phyloP scores from a whole-genome alignment of 768 basidiomycete genomes.

The Hericium erinaceus region DNA sequence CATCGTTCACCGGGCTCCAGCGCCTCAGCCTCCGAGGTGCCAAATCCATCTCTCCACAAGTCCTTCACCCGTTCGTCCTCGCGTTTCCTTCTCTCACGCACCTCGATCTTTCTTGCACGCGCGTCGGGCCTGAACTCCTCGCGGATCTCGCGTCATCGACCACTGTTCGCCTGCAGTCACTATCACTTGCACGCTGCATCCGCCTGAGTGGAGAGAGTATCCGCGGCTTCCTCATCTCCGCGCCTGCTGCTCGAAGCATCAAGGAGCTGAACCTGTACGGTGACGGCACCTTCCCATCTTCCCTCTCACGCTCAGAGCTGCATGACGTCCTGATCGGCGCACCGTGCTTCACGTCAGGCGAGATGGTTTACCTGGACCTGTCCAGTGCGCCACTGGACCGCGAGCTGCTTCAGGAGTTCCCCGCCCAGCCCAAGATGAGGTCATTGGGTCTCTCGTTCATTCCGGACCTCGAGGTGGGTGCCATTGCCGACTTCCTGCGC shows the following conservation, averaged over 20 bases:
- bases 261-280: constrained; percentile 84
- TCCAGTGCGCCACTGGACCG: constrained; percentile 67
- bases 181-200: constrained; percentile 81
- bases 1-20: constrained; percentile 58
- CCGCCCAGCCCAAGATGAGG: constrained; percentile 64
- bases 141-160: constrained; percentile 49
- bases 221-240: constrained; percentile 58
- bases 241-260: constrained; percentile 52
- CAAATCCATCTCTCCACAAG: constrained; percentile 62
- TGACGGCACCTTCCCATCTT: constrained; percentile 73
- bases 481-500: constrained; percentile 59
- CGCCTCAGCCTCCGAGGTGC: constrained; percentile 78
- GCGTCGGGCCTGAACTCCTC: constrained; percentile 68
- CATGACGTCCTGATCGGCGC: constrained; percentile 56
- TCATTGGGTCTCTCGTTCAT: constrained; percentile 90
- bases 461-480: constrained; percentile 53
- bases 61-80: constrained; percentile 63
- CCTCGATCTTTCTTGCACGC: constrained; percentile 57
- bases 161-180: constrained; percentile 61
- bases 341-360: constrained; percentile 69
- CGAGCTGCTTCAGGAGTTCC: constrained; percentile 39
- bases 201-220: constrained; percentile 76
- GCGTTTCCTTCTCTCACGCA: constrained; percentile 75
- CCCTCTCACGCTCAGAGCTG: constrained; percentile 60
- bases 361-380: constrained; percentile 81